Evolutionary conservation across 352 stramenopile species (phyloP).

Genomic region (Peronospora farinosa): DNA sequence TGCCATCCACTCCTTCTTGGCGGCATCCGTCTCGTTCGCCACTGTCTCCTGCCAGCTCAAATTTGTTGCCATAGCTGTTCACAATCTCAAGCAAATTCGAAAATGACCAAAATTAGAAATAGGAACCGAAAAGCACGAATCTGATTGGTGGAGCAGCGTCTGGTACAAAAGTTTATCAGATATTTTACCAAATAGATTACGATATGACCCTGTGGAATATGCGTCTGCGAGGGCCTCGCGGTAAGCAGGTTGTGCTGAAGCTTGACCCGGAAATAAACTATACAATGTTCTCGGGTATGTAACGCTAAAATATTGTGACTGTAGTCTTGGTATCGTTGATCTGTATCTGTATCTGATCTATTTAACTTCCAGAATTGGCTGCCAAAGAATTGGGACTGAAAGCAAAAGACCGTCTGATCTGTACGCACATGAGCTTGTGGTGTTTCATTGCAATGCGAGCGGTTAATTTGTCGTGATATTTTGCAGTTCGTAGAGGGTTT

Average conservation of each 20-base stretch:
- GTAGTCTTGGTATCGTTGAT: neutral
- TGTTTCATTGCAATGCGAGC: neutral
- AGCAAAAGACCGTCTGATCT: slow-evolving; percentile 34
- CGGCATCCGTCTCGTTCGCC: slow-evolving; percentile 29
- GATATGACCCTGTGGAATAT: slow-evolving; percentile 48
- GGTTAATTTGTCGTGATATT: neutral
- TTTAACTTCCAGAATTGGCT: slow-evolving; percentile 32
- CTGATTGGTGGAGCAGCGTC: neutral
- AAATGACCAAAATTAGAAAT: slow-evolving; percentile 5
- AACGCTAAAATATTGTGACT: neutral
- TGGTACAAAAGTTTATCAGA: no score
- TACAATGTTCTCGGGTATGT: slow-evolving; percentile 49
- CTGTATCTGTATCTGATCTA: slow-evolving; percentile 3
- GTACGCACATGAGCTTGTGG: slow-evolving; percentile 26
- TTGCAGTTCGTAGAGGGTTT: slow-evolving; percentile 62
- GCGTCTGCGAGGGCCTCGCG: slow-evolving; percentile 51
- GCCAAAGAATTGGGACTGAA: slow-evolving; percentile 39
- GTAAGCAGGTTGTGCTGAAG: slow-evolving; percentile 48
- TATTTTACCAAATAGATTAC: no score
- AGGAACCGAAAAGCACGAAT: neutral
- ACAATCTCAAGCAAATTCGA: slow-evolving; percentile 2
- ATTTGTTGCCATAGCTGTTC: slow-evolving; percentile 9
- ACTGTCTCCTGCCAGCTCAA: slow-evolving; percentile 26
- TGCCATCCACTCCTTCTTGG: slow-evolving; percentile 55
- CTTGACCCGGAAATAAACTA: slow-evolving; percentile 35